Percentiles rank a stretch among this genome's conserved stretches.
Evolutionary conservation across 2,329 filamentous ascomycete genomes (phyloP).

Genomic region (Paraconiothyrium brasiliense): DNA sequence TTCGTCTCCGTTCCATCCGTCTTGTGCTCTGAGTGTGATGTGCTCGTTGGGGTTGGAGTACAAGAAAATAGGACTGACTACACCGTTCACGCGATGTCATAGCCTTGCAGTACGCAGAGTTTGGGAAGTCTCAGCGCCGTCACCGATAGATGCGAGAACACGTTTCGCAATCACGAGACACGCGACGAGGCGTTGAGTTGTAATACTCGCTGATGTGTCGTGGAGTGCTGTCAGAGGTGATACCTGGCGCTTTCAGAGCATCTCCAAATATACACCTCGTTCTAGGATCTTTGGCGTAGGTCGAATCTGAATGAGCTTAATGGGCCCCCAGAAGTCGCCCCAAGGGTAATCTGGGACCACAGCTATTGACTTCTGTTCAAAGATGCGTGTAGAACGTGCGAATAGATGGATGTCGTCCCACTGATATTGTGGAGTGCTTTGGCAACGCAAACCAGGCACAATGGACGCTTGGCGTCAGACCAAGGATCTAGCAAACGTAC

Average conservation of each 20-base stretch:
- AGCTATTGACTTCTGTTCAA: not conserved
- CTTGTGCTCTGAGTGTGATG: not conserved
- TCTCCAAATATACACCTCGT: not conserved
- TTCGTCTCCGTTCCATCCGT: not conserved
- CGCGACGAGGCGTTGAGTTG: not conserved
- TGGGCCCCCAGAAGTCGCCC: not conserved
- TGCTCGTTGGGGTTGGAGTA: not conserved
- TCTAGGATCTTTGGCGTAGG: not conserved
- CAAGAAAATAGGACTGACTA: not conserved
- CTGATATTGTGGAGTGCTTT: not conserved
- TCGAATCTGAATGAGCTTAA: not conserved
- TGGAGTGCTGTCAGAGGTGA: not conserved
- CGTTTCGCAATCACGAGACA: not conserved
- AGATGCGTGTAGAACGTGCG: not conserved
- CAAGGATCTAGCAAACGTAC: not conserved
- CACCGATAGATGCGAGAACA: constrained; percentile 10
- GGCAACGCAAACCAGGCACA: not conserved
- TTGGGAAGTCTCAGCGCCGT: too few relatives aligned
- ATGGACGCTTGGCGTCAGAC: not conserved
- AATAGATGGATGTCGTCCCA: not conserved
- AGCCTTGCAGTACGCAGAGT: not conserved
- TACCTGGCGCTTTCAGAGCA: not conserved
- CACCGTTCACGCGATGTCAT: not conserved
- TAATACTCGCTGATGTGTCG: not conserved
- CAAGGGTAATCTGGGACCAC: not conserved